phyloP scores from a whole-genome alignment of 805 yeast species.

The Deakozyma indianensis region DNA sequence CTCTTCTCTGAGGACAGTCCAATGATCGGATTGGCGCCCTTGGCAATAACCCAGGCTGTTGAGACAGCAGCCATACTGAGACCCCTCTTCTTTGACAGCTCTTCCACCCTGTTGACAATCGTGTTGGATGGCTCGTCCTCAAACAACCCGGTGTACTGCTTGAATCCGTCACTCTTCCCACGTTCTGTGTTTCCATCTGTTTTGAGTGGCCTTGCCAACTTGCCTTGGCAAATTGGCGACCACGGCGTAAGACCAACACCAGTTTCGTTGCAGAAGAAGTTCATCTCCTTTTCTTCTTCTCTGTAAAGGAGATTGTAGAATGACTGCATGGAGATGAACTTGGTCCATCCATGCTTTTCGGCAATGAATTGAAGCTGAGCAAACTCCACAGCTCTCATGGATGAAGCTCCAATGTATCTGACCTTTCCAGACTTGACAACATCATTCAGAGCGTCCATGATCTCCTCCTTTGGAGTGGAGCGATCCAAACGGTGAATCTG shows the following conservation, averaged over 20 bases:
- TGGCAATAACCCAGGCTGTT: slow-evolving; percentile 37
- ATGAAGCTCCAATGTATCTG: slow-evolving; percentile 49
- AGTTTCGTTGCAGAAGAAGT: slow-evolving; percentile 36
- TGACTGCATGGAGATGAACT: slow-evolving; percentile 47
- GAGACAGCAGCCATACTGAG: slow-evolving; percentile 42
- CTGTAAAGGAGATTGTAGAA: slow-evolving; percentile 41
- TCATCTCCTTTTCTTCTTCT: slow-evolving; percentile 58
- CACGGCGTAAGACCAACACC: slow-evolving; percentile 49
- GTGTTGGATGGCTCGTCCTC: slow-evolving; percentile 10
- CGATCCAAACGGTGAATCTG: slow-evolving; percentile 45
- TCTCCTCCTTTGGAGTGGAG: slow-evolving; percentile 14
- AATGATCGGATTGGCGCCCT: slow-evolving; percentile 40
- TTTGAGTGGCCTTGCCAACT: slow-evolving; percentile 35
- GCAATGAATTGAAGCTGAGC: slow-evolving; percentile 39
- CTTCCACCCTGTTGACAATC: slow-evolving; percentile 39
- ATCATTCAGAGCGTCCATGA: slow-evolving; percentile 3
- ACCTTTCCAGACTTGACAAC: slow-evolving; percentile 10
- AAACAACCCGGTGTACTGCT: not conserved
- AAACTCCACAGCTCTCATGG: slow-evolving; percentile 44
- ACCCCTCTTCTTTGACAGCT: slow-evolving; percentile 31
- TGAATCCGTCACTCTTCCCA: not conserved
- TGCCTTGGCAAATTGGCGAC: slow-evolving; percentile 45
- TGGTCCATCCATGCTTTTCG: slow-evolving; percentile 40
- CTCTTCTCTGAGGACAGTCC: slow-evolving; percentile 31
- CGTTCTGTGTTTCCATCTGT: not conserved